Base-by-base conservation (phyloP, 2,329 filamentous ascomycete genomes). In the Aspergillus sp. region DNA sequence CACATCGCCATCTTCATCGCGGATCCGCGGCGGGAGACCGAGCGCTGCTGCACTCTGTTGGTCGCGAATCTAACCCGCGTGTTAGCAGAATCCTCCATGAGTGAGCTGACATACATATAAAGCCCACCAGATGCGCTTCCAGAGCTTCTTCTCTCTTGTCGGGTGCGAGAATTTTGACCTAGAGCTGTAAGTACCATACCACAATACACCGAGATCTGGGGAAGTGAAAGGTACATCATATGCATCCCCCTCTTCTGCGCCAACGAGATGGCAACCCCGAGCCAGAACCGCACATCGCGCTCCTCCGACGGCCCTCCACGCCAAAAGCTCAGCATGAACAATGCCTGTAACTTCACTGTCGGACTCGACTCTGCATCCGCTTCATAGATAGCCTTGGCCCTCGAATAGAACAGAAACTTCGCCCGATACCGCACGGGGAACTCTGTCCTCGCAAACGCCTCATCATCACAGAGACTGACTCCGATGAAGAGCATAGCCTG, bases 311-410 rank as follows among this genome's bases (percentile, higher is more conserved):
- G 81, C 0, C 81, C 80, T 7, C 81, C 82, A 19, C 83, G 75
- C 84, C 83, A 86, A 62, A 84, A 86, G 65, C 83, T 85, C 74
- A 86, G 77, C 31, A 86, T 69, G 64, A 86, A 85, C 1, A 86
- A 66, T 0, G 81, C 77, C 67, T 85, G 83, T 0, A 85, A 76
- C 5, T 84, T 77, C 0, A 77, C 80, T 0, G 84, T 74, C 47
- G 82, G 82, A 46, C 85, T 80, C 17, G 78, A 79, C 66, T 86
- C 84, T 69, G 78, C 83, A 28, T 84, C 83, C 0, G 82, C 81
- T 62, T 86, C 82, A 52, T 83, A 85, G 0, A 86, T 78, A 15
- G 81, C 77, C 60, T 83, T 81, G 0, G 83, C 82, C 1, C 81
- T 72, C 3, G 79, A 81, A 60, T 86, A 85, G 7, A 85, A 79